Evolutionary conservation across 768 basidiomycete genomes (phyloP), one percentile per base, ranked within the genome.

Genomic region (Tulasnella sp.): DNA sequence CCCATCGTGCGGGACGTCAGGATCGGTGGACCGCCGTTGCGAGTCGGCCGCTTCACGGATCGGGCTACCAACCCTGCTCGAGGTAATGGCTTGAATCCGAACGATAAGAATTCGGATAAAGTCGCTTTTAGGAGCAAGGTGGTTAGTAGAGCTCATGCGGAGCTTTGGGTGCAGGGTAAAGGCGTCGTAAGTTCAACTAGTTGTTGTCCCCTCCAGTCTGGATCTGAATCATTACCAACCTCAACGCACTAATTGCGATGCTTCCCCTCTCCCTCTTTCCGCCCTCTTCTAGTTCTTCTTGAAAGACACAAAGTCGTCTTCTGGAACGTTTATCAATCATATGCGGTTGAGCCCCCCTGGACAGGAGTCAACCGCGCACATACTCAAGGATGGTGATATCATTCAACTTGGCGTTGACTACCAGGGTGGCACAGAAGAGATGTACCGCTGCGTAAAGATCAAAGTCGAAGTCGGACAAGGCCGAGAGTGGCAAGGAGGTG

Each of bases 391-490:
- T 81, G 97, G 97, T 0, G 97, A 98, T 86, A 89, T 98, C 39
- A 86, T 99, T 27, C 97, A 98, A 86, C 91, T 98, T 0, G 97
- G 97, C 2, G 95, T 99, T 38, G 97, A 99, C 84, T 99, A 98
- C 86, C 97, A 98, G 85, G 97, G 97, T 8, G 97, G 97, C 0
- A 91, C 94, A 9, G 96, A 98, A 87, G 97, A 98, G 85, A 96
- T 97, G 76, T 98, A 97, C 85, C 93, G 98, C 86, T 95, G 94
- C 80, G 95, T 99, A 80, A 98, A 97, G 90, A 98, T 99, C 84
- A 89, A 94, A 82, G 88, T 98, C 75, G 97, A 99, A 86, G 85
- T 98, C 24, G 91, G 91, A 12, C 78, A 79, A 38, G 78, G 78
- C 18, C 87, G 97, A 80, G 96, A 96, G 85, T 98, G 96, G 97